Percentiles rank a stretch among this genome's conserved stretches.
Evolutionary conservation across 305 asterid species (phyloP).

Genomic region (Solanum chacoense): DNA sequence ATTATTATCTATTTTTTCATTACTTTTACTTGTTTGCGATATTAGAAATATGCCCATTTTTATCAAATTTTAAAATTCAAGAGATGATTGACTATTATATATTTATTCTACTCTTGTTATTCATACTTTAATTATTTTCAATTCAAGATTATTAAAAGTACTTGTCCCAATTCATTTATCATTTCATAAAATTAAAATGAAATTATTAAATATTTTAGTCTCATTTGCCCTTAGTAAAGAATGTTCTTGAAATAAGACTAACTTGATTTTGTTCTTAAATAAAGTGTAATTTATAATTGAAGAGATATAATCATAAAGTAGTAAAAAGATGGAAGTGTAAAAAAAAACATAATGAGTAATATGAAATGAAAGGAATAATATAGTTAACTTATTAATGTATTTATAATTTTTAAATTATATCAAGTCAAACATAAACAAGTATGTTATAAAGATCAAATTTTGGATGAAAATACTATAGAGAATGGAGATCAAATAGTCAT

Average conservation of each 20-base stretch:
- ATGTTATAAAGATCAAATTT: background rate
- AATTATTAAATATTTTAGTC: background rate
- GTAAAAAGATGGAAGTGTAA: background rate
- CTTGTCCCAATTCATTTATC: background rate
- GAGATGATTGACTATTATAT: too few relatives aligned
- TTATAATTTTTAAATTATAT: too few relatives aligned
- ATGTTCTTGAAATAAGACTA: background rate
- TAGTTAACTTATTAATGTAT: too few relatives aligned
- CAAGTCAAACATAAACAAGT: background rate
- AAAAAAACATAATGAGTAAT: background rate
- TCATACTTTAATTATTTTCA: too few relatives aligned
- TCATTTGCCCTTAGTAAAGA: background rate
- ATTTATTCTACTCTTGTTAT: too few relatives aligned
- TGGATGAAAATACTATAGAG: background rate
- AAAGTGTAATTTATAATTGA: background rate
- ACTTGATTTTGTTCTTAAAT: background rate
- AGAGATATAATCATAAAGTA: background rate
- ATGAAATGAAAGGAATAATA: background rate
- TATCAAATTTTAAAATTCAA: too few relatives aligned
- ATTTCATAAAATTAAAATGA: background rate
- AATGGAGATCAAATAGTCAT: background rate
- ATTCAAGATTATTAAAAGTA: background rate
- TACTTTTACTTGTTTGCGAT: too few relatives aligned
- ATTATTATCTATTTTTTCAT: too few relatives aligned
- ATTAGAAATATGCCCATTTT: too few relatives aligned